phyloP scores from a whole-genome alignment of 1,139 yeast species.

The Kluyveromyces sp. region DNA sequence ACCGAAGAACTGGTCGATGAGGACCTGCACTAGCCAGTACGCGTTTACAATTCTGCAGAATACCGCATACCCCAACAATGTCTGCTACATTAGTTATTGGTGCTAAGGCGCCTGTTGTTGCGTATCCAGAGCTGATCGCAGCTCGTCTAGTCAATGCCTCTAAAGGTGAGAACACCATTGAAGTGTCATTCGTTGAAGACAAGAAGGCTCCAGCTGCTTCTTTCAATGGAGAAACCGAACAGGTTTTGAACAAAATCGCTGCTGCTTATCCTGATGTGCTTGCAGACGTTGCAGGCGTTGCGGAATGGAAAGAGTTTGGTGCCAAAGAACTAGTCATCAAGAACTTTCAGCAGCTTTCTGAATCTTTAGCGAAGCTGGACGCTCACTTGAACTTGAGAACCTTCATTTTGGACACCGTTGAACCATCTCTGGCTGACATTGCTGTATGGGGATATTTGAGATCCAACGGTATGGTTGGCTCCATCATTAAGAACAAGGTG shows the following conservation, averaged over 20 bases:
- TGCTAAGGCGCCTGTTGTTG: conserved; percentile 77
- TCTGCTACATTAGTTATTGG: conserved; percentile 53
- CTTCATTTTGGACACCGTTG: conserved; percentile 55
- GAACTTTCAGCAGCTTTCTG: conserved; percentile 81
- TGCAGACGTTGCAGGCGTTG: conserved; percentile 34
- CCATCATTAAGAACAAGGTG: conserved; percentile 76
- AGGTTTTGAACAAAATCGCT: conserved; percentile 40
- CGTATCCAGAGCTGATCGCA: conserved; percentile 75
- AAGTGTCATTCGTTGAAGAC: conserved; percentile 62
- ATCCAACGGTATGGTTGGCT: conserved; percentile 88
- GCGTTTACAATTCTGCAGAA: too few relatives aligned
- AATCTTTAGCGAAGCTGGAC: conserved; percentile 73
- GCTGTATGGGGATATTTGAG: conserved; percentile 92
- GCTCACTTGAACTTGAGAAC: conserved; percentile 80
- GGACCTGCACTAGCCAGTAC: too few relatives aligned
- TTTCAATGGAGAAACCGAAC: conserved; percentile 32
- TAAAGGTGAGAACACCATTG: conserved; percentile 43
- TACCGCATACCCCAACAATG: too few relatives aligned
- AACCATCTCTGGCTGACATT: conserved; percentile 67
- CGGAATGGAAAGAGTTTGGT: conserved; percentile 66
- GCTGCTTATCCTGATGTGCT: conserved; percentile 41
- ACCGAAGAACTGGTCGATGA: too few relatives aligned
- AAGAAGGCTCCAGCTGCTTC: conserved; percentile 40
- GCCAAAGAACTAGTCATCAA: conserved; percentile 63
- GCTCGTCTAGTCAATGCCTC: conserved; percentile 62